Percentiles rank a stretch among this genome's conserved stretches.
Evolutionary conservation across 805 yeast genomes (phyloP).

Genomic region (Yarrowia bubula): DNA sequence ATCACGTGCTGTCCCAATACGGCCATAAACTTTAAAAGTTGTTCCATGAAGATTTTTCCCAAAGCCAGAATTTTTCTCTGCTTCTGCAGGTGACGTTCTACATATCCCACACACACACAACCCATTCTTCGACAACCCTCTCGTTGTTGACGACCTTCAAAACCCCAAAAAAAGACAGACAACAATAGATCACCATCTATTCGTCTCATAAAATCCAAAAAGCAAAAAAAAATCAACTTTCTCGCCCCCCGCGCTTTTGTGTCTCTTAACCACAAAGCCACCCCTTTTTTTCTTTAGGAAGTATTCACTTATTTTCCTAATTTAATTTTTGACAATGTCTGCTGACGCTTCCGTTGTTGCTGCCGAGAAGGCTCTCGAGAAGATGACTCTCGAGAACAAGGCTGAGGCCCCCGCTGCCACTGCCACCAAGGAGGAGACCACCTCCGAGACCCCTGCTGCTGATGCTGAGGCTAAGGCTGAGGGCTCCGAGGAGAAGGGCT

Average conservation of each 20-base stretch:
- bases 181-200: slow-evolving; percentile 25
- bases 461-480: slow-evolving; percentile 56
- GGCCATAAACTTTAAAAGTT: slow-evolving; percentile 12
- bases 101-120: slow-evolving; percentile 27
- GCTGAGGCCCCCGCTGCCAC: slow-evolving; percentile 32
- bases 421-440: slow-evolving; percentile 31
- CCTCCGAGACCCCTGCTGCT: slow-evolving; percentile 44
- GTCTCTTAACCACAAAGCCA: slow-evolving; percentile 23
- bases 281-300: neutral
- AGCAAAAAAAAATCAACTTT: slow-evolving; percentile 20
- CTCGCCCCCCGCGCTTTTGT: slow-evolving; percentile 20
- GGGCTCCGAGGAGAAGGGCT: slow-evolving; percentile 43
- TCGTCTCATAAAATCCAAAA: slow-evolving; percentile 6
- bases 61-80: neutral
- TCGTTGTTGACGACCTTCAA: slow-evolving; percentile 27
- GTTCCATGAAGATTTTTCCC: slow-evolving; percentile 25
- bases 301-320: slow-evolving; percentile 14
- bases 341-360: slow-evolving; percentile 40
- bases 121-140: slow-evolving; percentile 23
- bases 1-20: slow-evolving; percentile 25
- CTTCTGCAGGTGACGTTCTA: slow-evolving; percentile 27
- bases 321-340: slow-evolving; percentile 32
- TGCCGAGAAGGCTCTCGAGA: slow-evolving; percentile 41
- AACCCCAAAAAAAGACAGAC: slow-evolving; percentile 21
- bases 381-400: slow-evolving; percentile 37